phyloP scores from a whole-genome alignment of 768 basidiomycete genomes.

The Filobasidium floriforme region DNA sequence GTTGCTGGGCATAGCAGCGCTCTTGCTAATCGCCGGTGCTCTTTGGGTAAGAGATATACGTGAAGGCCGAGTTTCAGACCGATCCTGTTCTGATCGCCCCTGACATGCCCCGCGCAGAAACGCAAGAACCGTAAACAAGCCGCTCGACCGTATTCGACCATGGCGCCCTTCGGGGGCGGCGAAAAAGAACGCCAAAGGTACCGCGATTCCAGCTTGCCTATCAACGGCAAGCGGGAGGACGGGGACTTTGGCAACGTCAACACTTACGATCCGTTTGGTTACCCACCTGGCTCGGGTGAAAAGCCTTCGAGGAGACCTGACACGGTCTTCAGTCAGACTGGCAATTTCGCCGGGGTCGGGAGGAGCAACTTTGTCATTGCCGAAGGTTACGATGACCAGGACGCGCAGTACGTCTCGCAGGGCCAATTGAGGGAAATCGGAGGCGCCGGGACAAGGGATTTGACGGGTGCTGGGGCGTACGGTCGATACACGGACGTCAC shows the following conservation, averaged over 20 bases:
- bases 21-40: not conserved
- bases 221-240: not conserved
- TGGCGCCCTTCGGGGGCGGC: not conserved
- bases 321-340: not conserved
- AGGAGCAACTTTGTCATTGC: not conserved
- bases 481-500: not conserved
- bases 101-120: not conserved
- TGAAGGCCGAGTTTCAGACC: not conserved
- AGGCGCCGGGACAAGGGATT: not conserved
- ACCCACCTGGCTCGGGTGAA: not conserved
- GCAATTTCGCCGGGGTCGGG: conserved; percentile 3
- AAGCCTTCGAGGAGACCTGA: not conserved
- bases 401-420: not conserved
- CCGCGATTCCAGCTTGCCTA: not conserved
- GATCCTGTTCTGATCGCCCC: not conserved
- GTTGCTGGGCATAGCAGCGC: not conserved
- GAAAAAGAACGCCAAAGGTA: conserved; percentile 8
- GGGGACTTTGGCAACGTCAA: conserved; percentile 6
- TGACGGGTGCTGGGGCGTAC: conserved; percentile 1
- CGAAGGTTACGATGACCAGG: not conserved
- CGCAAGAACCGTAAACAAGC: not conserved
- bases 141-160: not conserved
- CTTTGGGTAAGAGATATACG: not conserved
- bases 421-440: not conserved
- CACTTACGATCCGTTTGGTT: not conserved